Conservation (phyloP, 2,329 filamentous ascomycete genomes). For the Cercospora canescens region DNA sequence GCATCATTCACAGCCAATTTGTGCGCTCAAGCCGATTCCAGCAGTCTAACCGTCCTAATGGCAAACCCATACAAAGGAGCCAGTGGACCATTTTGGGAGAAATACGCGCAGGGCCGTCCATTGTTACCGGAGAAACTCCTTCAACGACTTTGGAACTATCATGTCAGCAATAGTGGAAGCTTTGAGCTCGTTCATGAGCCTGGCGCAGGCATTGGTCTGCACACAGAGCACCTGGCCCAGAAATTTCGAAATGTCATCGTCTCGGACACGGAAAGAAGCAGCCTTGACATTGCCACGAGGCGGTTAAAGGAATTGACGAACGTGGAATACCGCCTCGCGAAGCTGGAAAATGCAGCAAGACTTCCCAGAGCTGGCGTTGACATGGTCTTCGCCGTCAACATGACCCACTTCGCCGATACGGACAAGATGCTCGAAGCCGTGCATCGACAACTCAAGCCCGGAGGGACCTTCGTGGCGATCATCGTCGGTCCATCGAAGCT, state of each 20-base stretch:
- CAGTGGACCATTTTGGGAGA: conserved; percentile 26
- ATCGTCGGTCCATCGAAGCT: background rate
- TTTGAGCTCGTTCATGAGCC: conserved; percentile 28
- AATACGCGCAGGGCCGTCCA: conserved; percentile 30
- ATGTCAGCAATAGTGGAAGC: conserved; percentile 20
- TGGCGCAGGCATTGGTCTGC: conserved; percentile 29
- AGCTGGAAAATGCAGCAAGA: background rate
- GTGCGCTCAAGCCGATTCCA: background rate
- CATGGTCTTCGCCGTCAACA: conserved; percentile 3
- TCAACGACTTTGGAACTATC: conserved; percentile 29
- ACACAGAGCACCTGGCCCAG: conserved; percentile 18
- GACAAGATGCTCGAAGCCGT: conserved; percentile 20
- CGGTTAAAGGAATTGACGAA: background rate
- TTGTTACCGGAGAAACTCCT: conserved; percentile 24
- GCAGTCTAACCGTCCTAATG: background rate
- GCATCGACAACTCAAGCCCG: conserved; percentile 21
- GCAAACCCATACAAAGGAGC: background rate
- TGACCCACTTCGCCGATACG: conserved; percentile 17
- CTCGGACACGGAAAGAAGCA: conserved; percentile 26
- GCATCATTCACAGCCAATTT: background rate
- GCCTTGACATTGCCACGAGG: conserved; percentile 23
- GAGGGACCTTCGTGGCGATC: conserved; percentile 22
- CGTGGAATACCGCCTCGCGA: background rate
- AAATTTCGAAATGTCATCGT: conserved; percentile 28
- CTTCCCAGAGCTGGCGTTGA: background rate